Evolutionary conservation across 2,329 filamentous ascomycete species (phyloP), one percentile per base, ranked within the genome.

Genomic region (Cordyceps tenuipes): DNA sequence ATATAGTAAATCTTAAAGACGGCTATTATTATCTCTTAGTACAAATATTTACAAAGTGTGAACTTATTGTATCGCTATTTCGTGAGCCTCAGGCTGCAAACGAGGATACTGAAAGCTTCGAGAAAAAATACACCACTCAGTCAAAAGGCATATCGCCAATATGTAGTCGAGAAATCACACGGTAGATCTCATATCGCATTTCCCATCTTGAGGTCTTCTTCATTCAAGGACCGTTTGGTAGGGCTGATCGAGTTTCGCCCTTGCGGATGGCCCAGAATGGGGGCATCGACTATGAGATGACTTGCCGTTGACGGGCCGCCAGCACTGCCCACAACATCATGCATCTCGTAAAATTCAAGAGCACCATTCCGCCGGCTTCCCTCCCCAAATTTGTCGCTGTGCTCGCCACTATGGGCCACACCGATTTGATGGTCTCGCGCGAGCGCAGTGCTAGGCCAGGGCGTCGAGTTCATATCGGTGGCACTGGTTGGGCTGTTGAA

Each of bases 401-500:
- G 13, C 10, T 46, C 34, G 1, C 74, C 74, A 17, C 76, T 77
- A 2, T 79, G 64, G 0, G 78, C 77, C 1, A 80, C 57, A 7
- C 78, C 77, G 36, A 79, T 77, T 15, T 71, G 72, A 56, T 69
- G 66, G 17, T 68, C 65, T 62, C 71, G 69, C 36, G 62, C 10
- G 17, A 64, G 48, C 2, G 64, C 64, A 3, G 59, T 61, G 3
- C 61, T 58, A 1, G 75, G 77, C 77, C 76, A 79, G 17, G 69
- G 65, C 64, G 69, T 68, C 39, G 65, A 63, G 0, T 68, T 65
- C 2, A 65, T 67, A 41, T 78, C 77, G 0, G 70, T 71, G 0
- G 72, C 77, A 57, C 75, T 81, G 62, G 82, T 75, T 0, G 83
- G 83, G 65, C 82, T 85, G 68, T 75, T 82, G 70, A 79, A 85